phyloP scores from a whole-genome alignment of 2,329 filamentous ascomycete species.

The Fusarium albosuccineum region DNA sequence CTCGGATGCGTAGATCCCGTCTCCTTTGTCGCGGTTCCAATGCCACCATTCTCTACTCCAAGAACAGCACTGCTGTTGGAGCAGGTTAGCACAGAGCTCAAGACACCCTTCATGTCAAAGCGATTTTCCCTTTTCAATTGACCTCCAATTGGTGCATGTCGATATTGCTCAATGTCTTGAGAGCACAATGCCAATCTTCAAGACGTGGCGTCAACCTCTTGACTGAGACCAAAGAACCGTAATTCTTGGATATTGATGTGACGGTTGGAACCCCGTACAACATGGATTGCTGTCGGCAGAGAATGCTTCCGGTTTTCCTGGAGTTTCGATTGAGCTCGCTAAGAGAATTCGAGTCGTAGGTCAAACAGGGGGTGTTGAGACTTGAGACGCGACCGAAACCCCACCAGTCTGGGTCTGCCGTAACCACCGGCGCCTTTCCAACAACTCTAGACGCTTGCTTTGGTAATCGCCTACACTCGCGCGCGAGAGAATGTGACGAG shows the following conservation, averaged over 20 bases:
- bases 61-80: too few relatives aligned
- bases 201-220: too few relatives aligned
- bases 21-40: conserved; percentile 8
- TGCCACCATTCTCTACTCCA: neutral
- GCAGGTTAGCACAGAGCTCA: too few relatives aligned
- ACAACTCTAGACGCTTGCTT: neutral
- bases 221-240: too few relatives aligned
- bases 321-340: conserved; percentile 39
- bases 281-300: conserved; percentile 30
- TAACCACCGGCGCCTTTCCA: conserved; percentile 1
- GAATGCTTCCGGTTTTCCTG: conserved; percentile 26
- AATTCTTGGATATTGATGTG: too few relatives aligned
- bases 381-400: conserved; percentile 46
- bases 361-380: conserved; percentile 34
- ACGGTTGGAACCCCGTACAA: neutral
- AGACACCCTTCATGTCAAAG: too few relatives aligned
- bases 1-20: conserved; percentile 45
- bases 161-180: too few relatives aligned
- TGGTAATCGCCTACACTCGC: neutral
- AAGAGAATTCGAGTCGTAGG: conserved; percentile 30
- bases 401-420: conserved; percentile 24
- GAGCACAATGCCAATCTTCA: too few relatives aligned
- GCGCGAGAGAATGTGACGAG: neutral
- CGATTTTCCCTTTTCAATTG: too few relatives aligned
- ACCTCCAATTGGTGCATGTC: too few relatives aligned